phyloP scores from a whole-genome alignment of 1,139 yeast genomes.

The Magnusiomyces clavatus region DNA sequence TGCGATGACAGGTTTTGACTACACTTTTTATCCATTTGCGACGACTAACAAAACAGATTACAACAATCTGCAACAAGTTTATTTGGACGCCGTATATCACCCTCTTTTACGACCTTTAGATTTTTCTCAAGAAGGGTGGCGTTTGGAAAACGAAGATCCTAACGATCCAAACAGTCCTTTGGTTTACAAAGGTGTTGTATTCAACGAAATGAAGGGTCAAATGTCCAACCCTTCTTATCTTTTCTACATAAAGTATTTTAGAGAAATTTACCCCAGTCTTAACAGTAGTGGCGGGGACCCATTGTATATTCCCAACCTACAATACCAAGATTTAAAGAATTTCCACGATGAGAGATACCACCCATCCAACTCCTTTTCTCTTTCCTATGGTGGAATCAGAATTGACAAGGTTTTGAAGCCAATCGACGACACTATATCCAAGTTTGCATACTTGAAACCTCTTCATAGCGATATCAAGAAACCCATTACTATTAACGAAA shows the following conservation, averaged over 20 bases:
- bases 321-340: conserved; percentile 64
- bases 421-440: conserved; percentile 44
- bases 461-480: conserved; percentile 34
- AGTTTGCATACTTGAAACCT: conserved; percentile 36
- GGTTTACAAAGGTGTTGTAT: conserved; percentile 88
- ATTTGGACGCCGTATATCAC: conserved; percentile 77
- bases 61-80: conserved; percentile 77
- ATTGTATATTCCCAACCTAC: conserved; percentile 58
- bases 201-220: conserved; percentile 98
- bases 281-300: conserved; percentile 97
- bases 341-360: conserved; percentile 75
- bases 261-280: conserved; percentile 75
- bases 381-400: conserved; percentile 78
- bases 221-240: conserved; percentile 81
- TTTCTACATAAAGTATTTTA: conserved; percentile 77
- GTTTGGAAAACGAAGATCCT: conserved; percentile 67
- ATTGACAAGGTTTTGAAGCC: conserved; percentile 53
- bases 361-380: conserved; percentile 82
- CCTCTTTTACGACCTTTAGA: conserved; percentile 76
- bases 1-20: conserved; percentile 97
- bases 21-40: conserved; percentile 92
- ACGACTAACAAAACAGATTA: conserved; percentile 83
- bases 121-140: conserved; percentile 96
- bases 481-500: conserved; percentile 41
- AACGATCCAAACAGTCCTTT: conserved; percentile 52